Base-by-base conservation (phyloP, 2,329 filamentous ascomycete species). In the Coleophoma eucalyptorum region DNA sequence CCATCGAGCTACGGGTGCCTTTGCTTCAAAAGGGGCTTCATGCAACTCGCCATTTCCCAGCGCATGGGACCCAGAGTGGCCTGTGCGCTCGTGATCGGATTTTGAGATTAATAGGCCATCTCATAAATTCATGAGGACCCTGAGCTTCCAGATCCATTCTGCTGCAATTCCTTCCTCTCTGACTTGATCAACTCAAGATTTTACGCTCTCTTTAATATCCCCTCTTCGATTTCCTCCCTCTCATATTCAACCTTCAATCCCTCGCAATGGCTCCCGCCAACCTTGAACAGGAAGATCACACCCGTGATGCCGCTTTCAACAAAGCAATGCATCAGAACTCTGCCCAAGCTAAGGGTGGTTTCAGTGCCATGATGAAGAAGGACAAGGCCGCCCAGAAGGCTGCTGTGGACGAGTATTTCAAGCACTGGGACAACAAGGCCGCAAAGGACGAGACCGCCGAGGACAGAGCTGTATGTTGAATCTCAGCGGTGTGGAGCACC, bases 321-420 rank as follows among this genome's bases (percentile, higher is more conserved):
- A 89, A 90, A 75, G 89, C 84, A 59, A 78, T 96, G 77, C 92
- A 97, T 72, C 90, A 61, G 53, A 56, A 80, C 56, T 90, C 89
- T 49, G 77, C 89, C 46, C 72, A 84, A 66, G 81, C 83, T 42
- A 73, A 78, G 50, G 89, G 87, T 65, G 89, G 90, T 60, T 81
- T 97, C 62, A 75, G 82, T 61, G 89, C 93, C 63, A 92, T 97
- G 84, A 77, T 96, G 65, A 78, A 79, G 68, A 99, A 99, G 77
- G 86, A 94, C 69, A 75, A 78, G 65, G 74, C 76, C 31, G 90
- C 90, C 7, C 89, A 95, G 67, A 83, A 90, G 68, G 86, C 86
- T 48, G 91, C 91, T 47, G 82, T 93, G 33, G 89, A 95, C 65
- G 90, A 96, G 71, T 96, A 96, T 74, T 96, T 96, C 78, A 96